Base-by-base conservation (phyloP, 2,329 filamentous ascomycete genomes). In the Ceratocystis diversiconidia region DNA sequence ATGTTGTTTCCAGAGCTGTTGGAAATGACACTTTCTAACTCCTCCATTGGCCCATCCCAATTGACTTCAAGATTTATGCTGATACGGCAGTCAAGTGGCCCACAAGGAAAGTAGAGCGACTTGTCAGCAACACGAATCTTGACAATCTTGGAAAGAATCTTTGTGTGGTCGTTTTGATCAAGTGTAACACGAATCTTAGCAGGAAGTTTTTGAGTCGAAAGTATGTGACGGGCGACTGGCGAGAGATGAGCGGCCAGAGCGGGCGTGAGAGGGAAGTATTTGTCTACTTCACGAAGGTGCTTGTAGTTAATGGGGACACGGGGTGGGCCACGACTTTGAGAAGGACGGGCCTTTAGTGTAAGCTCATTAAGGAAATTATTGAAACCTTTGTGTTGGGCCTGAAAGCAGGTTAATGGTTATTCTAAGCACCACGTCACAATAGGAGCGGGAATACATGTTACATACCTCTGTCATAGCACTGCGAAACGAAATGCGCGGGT, bases 21-120 rank as follows among this genome's bases (percentile, higher is more conserved):
- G 32, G 43, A 46, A 61, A 71, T 71, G 63, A 75, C 66, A 28
- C 74, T 72, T 70, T 82, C 79, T 15, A 85, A 73, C 67, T 84
- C 82, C 48, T 82, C 78, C 2, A 85, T 79, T 0, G 88, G 71
- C 1, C 91, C 90, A 2, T 90, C 82, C 78, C 86, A 95, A 64
- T 87, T 82, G 83, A 95, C 91, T 83, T 99, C 95, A 1, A 99
- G 82, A 72, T 96, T 97, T 72, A 99, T 85, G 71, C 90, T 95
- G 70, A 99, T 86, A 10, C 94, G 89, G 76, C 91, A 96, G 75
- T 99, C 94, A 72, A 96, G 89, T 2, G 84, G 83, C 7, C 82
- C 83, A 62, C 79, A 78, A 0, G 94, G 92, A 70, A 90, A 88
- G 75, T 88, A 87, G 19, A 99, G 82, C 71, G 96, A 88, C n/a